Conservation (phyloP, 768 basidiomycete genomes). For the Hebeloma cylindrosporum region DNA sequence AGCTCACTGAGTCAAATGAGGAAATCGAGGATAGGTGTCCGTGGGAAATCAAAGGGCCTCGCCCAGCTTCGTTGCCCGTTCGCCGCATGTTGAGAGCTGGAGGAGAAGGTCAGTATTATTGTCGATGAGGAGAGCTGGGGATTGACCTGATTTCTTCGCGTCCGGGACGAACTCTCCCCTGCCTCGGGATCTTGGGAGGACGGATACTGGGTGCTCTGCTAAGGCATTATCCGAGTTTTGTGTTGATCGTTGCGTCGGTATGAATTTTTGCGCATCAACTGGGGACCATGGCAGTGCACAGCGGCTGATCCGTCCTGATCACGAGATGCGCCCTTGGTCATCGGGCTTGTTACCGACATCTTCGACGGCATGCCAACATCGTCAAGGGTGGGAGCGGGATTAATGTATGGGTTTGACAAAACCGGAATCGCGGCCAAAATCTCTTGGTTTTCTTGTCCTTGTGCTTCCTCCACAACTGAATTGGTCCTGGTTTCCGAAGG, state of each 20-base stretch:
- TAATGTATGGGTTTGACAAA: constrained; percentile 45
- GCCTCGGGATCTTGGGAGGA: too few species aligned
- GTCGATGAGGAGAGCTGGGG: not conserved
- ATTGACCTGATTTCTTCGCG: not conserved
- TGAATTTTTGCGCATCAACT: not conserved
- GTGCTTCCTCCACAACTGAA: not conserved
- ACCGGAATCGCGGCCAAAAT: constrained; percentile 9
- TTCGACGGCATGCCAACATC: too few species aligned
- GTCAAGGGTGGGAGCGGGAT: constrained; percentile 40
- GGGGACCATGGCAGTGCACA: constrained; percentile 10
- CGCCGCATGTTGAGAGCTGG: constrained; percentile 24
- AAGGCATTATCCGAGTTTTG: too few species aligned
- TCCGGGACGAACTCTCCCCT: not conserved
- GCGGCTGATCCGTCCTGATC: constrained; percentile 11
- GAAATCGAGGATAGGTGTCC: constrained; percentile 27
- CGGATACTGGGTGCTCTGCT: too few species aligned
- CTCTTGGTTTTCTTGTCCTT: constrained; percentile 9
- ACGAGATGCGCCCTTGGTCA: constrained; percentile 13
- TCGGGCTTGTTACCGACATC: too few species aligned
- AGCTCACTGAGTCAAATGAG: constrained; percentile 27
- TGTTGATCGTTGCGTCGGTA: constrained; percentile 4
- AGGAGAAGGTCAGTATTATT: constrained; percentile 1
- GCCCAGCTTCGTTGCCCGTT: constrained; percentile 12
- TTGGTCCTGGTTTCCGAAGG: constrained; percentile 5
- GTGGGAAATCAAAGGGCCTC: constrained; percentile 37